These are phyloP conservation scores for Euphorbia tirucalli DNA, from an alignment of 345 rosid genomes.

Conservation along the genomic window DNA sequence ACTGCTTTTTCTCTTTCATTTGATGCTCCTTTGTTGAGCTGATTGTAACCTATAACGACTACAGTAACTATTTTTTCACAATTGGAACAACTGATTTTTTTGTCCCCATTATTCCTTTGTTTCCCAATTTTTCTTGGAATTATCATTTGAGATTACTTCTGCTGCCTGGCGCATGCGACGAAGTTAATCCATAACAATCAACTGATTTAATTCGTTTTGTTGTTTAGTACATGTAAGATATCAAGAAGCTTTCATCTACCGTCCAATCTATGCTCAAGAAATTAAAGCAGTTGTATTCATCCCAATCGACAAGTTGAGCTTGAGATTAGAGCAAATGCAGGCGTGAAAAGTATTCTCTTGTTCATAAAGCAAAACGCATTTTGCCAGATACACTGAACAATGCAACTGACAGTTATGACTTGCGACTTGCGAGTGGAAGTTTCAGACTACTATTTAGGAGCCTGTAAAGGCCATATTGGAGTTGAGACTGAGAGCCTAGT, in stretches of 20 bases:
- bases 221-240: not conserved
- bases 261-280: too few relatives aligned
- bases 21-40: conserved; percentile 18
- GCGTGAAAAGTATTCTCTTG: too few relatives aligned
- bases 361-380: too few relatives aligned
- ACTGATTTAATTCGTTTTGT: not conserved
- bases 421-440: too few relatives aligned
- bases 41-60: conserved; percentile 26
- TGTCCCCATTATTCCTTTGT: not conserved
- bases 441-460: too few relatives aligned
- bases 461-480: too few relatives aligned
- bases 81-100: conserved; percentile 18
- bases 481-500: too few relatives aligned
- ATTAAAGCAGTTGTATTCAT: too few relatives aligned
- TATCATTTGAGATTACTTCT: conserved; percentile 8
- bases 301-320: too few relatives aligned
- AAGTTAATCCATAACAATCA: not conserved
- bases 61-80: conserved; percentile 1
- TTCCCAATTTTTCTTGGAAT: not conserved
- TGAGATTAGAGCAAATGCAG: too few relatives aligned
- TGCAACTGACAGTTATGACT: too few relatives aligned
- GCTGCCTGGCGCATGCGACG: not conserved
- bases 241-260: not conserved
- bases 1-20: conserved; percentile 15
- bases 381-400: too few relatives aligned